A percentile compares a stretch with the other conserved stretches of the same genome.
phyloP scores from a whole-genome alignment of 495 filamentous ascomycete species.

The Podospora comata region DNA sequence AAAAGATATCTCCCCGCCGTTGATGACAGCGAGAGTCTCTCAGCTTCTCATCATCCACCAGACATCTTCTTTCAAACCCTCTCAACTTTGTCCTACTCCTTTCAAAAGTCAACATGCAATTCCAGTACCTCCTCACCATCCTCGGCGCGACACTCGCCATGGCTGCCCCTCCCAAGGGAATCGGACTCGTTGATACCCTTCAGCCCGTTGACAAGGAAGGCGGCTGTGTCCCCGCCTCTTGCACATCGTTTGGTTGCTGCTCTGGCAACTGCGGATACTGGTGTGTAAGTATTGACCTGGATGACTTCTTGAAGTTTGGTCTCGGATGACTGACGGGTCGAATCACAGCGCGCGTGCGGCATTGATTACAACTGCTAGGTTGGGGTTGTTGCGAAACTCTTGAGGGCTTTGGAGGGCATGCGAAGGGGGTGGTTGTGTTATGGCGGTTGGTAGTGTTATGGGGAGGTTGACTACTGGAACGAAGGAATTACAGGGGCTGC shows the following conservation, averaged over 20 bases:
- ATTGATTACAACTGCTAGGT: conserved; percentile 3
- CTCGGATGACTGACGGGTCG: not conserved
- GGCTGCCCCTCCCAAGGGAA: not conserved
- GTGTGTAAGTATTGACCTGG: conserved; percentile 3
- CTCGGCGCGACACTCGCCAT: not conserved
- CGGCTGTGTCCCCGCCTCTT: not conserved
- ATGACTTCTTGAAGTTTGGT: not conserved
- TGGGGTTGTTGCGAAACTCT: not conserved
- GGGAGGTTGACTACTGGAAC: no score
- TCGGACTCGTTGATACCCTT: not conserved
- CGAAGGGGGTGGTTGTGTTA: no score
- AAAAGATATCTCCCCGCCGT: not conserved
- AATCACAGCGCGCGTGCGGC: not conserved
- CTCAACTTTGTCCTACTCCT: not conserved
- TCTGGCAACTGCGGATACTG: not conserved
- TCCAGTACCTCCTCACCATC: not conserved
- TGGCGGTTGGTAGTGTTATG: no score
- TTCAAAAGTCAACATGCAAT: not conserved
- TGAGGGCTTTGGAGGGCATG: no score
- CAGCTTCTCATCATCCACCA: conserved; percentile 1
- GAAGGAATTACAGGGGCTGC: no score
- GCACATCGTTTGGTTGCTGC: conserved; percentile 1
- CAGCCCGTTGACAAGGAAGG: not conserved
- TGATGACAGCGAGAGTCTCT: not conserved
- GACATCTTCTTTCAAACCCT: not conserved